Evolutionary conservation across 805 yeast species (phyloP), one percentile per base, ranked within the genome.

Genomic region (Nakazawaea sp.): DNA sequence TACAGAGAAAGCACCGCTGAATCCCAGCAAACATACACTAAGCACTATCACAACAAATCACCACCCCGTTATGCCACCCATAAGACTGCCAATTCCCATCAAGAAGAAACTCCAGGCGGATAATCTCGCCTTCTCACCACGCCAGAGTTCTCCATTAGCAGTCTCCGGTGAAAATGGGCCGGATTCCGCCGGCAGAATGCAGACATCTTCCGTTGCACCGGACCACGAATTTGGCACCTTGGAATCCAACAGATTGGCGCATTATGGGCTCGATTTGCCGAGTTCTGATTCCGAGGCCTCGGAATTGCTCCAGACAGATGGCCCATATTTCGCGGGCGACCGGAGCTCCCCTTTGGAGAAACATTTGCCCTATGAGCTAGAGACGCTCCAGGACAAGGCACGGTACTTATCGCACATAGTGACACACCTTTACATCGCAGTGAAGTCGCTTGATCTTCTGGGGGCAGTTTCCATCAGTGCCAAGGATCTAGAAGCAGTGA

Each of bases 401-500:
- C 70, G 68, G 37, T 88, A 87, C 48, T 62, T 90, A 27, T 70
- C 84, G 30, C 92, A 82, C 50, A 82, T 90, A n/a, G 68, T 89
- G 23, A 71, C 81, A 2, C 87, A 85, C 55, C 56, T 92, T 15
- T 84, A 84, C 54, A 75, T 85, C 39, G 87, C 96, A 8, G 70
- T 85, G 32, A 69, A 74, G 40, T 73, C 92, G 3, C 62, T 81
- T 43, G 95, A 87, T 53, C 62, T 87, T 12, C 81, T 76, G 49
- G 90, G 95, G 2, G 62, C 72, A 6, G 62, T 86, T 17, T 69
- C 75, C 3, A 73, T 84, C 10, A 73, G 83, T 9, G 77, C 84
- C 9, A 74, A 72, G 42, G 94, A 84, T 47, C 61, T 84, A 40
- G 77, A 83, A 1, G 49, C 61, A 12, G 61, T 62, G 15, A 54